These are phyloP conservation scores for Shiraia bambusicola DNA, from an alignment of 2,329 filamentous ascomycete genomes.

Conservation along the genomic window DNA sequence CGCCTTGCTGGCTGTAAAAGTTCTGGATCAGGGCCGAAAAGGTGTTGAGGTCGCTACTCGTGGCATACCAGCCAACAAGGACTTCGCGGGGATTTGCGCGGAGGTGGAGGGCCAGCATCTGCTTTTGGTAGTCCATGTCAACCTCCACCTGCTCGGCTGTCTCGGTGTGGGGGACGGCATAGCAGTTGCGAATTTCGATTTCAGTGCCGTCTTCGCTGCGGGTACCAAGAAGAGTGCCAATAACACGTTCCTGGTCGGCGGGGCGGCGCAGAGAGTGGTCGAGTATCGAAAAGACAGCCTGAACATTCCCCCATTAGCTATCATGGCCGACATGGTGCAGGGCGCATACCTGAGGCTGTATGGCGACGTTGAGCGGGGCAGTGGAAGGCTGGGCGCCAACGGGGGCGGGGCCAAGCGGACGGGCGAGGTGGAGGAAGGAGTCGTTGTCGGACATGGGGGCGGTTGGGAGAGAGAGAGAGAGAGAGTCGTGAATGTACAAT, in stretches of 20 bases:
- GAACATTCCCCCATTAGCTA: conserved; percentile 10
- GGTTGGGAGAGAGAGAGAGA: conserved; percentile 1
- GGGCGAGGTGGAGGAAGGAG: conserved; percentile 90
- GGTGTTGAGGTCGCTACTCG: conserved; percentile 92
- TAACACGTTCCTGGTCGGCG: conserved; percentile 90
- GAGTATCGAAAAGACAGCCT: conserved; percentile 67
- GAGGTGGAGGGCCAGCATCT: conserved; percentile 93
- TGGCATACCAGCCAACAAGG: conserved; percentile 97
- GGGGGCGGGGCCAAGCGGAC: conserved; percentile 81
- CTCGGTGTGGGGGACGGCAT: conserved; percentile 97
- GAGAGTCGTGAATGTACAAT: conserved; percentile 8
- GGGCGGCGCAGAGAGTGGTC: conserved; percentile 94
- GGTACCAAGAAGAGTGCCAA: conserved; percentile 89
- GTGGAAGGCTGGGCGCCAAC: conserved; percentile 81
- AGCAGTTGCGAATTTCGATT: conserved; percentile 93
- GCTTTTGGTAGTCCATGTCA: conserved; percentile 99
- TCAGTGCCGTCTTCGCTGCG: conserved; percentile 96
- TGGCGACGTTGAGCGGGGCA: conserved; percentile 87
- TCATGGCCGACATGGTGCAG: conserved; percentile 1
- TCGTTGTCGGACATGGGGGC: conserved; percentile 78
- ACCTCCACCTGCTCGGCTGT: conserved; percentile 98
- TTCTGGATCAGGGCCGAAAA: conserved; percentile 99
- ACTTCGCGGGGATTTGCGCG: conserved; percentile 92
- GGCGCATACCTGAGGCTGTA: conserved; percentile 83
- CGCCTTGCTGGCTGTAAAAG: conserved; percentile 96